Conservation (phyloP, 2,329 filamentous ascomycete genomes). For the Sphaerostilbella broomeana region DNA sequence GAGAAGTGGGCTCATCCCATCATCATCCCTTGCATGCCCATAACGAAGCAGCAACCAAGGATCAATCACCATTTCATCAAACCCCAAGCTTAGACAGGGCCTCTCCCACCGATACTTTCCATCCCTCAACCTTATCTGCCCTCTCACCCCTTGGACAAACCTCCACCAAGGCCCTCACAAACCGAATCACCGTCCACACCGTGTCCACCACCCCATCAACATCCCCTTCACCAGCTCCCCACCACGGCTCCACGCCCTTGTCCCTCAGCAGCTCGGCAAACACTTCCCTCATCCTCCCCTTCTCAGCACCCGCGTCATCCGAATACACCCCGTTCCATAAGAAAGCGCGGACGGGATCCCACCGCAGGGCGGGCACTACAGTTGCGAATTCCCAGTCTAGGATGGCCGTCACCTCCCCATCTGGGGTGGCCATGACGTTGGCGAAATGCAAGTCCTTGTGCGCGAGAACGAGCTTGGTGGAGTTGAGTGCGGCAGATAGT, state of each 20-base stretch:
- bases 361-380: constrained; percentile 28
- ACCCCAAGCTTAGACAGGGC: constrained; percentile 14
- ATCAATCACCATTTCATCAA: background rate
- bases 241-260: constrained; percentile 15
- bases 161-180: constrained; percentile 25
- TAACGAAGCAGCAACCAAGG: no score
- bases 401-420: constrained; percentile 25
- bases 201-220: constrained; percentile 15
- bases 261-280: constrained; percentile 22
- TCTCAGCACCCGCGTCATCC: constrained; percentile 18
- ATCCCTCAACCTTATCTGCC: constrained; percentile 17
- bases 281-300: constrained; percentile 18
- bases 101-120: constrained; percentile 15
- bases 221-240: constrained; percentile 13
- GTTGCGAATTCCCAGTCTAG: constrained; percentile 34
- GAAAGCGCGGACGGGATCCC: constrained; percentile 31
- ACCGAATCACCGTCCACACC: constrained; percentile 24
- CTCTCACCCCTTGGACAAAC: constrained; percentile 21
- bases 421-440: constrained; percentile 29
- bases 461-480: constrained; percentile 21
- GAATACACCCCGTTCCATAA: constrained; percentile 25
- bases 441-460: constrained; percentile 34
- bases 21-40: no score
- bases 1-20: no score
- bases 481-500: constrained; percentile 11